Conservation (phyloP, 257 asterid species). For the Solanum raphanifolium region DNA sequence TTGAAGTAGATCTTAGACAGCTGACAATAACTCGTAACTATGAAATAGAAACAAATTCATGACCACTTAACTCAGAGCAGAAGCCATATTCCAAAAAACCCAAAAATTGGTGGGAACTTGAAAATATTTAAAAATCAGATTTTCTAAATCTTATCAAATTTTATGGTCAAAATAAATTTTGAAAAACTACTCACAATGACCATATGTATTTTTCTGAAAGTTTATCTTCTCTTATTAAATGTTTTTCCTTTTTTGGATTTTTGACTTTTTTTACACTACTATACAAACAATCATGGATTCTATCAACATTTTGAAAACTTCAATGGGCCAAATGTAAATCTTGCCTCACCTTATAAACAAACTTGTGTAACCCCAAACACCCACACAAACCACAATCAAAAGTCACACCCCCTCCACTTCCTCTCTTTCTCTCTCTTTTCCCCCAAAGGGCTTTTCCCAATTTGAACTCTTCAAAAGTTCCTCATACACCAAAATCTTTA, state of each 20-base stretch:
- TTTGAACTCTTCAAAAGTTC: slow-evolving; percentile 15
- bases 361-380: slow-evolving; percentile 4
- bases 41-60: background rate
- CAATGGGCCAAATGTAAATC: slow-evolving; percentile 5
- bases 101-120: background rate
- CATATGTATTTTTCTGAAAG: background rate
- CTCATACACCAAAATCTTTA: slow-evolving; percentile 12
- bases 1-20: background rate
- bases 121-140: background rate
- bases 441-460: slow-evolving; percentile 3
- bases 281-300: background rate
- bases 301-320: background rate
- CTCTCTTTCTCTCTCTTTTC: background rate
- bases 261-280: background rate
- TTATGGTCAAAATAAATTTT: background rate
- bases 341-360: background rate
- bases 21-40: background rate
- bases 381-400: background rate
- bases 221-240: background rate
- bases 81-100: background rate
- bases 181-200: background rate
- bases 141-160: background rate
- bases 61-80: background rate
- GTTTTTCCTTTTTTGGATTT: background rate
- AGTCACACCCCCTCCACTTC: background rate